Evolutionary conservation across 495 filamentous ascomycete genomes (phyloP).

Genomic region (Aspergillus nidulans): DNA sequence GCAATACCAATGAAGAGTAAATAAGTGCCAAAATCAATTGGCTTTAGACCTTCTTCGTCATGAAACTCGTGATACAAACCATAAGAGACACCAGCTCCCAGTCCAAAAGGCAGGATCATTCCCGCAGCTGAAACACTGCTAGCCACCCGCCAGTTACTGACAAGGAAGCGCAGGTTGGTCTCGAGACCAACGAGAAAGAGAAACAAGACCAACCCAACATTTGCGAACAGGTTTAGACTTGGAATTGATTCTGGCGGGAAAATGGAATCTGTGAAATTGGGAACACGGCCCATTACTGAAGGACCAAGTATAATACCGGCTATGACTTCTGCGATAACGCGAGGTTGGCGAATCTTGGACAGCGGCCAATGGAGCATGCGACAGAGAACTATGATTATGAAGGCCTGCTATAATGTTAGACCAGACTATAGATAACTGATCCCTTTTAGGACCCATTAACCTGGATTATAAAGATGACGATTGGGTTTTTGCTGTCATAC

Average conservation of each 20-base stretch:
- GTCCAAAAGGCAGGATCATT: conserved; percentile 73
- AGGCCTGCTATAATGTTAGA: conserved; percentile 51
- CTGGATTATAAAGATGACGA: conserved; percentile 93
- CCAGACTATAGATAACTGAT: neutral
- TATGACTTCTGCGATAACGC: conserved; percentile 94
- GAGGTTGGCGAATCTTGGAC: conserved; percentile 80
- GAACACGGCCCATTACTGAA: conserved; percentile 78
- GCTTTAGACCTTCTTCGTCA: conserved; percentile 54
- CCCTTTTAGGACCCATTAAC: conserved; percentile 38
- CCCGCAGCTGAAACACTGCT: conserved; percentile 76
- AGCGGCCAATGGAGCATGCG: conserved; percentile 79
- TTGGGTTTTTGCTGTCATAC: conserved; percentile 77
- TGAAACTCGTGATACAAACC: conserved; percentile 80
- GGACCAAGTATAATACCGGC: conserved; percentile 88
- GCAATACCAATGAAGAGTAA: conserved; percentile 93
- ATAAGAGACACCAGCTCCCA: conserved; percentile 74
- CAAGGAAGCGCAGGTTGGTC: conserved; percentile 81
- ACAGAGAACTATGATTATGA: conserved; percentile 88
- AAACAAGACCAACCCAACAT: conserved; percentile 85
- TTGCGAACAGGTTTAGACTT: conserved; percentile 75
- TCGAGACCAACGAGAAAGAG: conserved; percentile 91
- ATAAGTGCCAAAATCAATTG: conserved; percentile 75
- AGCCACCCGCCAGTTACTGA: conserved; percentile 83
- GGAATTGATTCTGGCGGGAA: conserved; percentile 73
- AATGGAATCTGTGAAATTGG: conserved; percentile 72